A percentile compares a stretch with the other conserved stretches of the same genome.
Evolutionary conservation across 2,329 filamentous ascomycete genomes (phyloP).

Genomic region (Onygenales sp.): DNA sequence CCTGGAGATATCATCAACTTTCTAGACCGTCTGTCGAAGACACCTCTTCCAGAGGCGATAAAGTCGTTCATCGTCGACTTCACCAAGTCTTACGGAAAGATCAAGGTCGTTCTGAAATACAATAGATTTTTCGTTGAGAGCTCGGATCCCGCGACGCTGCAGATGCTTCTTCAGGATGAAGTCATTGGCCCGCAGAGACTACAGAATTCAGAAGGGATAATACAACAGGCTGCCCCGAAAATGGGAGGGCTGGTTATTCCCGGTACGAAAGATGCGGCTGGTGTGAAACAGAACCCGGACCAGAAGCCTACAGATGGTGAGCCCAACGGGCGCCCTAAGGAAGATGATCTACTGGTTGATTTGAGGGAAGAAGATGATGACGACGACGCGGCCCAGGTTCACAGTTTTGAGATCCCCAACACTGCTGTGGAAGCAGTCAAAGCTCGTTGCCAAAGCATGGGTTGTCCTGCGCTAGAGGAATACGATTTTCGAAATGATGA

Average conservation of each 20-base stretch:
- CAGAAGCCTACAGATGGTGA: slow-evolving; percentile 20
- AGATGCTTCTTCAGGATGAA: slow-evolving; percentile 74
- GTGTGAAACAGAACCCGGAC: slow-evolving; percentile 62
- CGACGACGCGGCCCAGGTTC: slow-evolving; percentile 76
- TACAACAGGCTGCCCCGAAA: slow-evolving; percentile 72
- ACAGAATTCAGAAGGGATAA: slow-evolving; percentile 62
- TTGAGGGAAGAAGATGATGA: slow-evolving; percentile 70
- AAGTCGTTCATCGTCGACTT: slow-evolving; percentile 70
- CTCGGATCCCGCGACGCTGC: slow-evolving; percentile 74
- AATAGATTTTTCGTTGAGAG: slow-evolving; percentile 93
- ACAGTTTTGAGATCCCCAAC: slow-evolving; percentile 84
- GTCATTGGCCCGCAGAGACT: slow-evolving; percentile 72
- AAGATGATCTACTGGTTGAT: slow-evolving; percentile 61
- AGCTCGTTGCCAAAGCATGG: slow-evolving; percentile 78
- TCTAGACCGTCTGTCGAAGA: slow-evolving; percentile 82
- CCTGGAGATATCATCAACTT: slow-evolving; percentile 84
- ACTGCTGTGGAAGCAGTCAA: slow-evolving; percentile 77
- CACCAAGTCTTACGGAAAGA: slow-evolving; percentile 87
- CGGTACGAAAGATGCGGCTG: slow-evolving; percentile 86
- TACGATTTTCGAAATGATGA: slow-evolving; percentile 95
- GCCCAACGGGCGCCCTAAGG: slow-evolving; percentile 39
- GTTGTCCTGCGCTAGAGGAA: slow-evolving; percentile 83
- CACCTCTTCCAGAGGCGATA: slow-evolving; percentile 71
- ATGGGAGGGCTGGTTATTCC: slow-evolving; percentile 84
- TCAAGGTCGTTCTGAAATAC: slow-evolving; percentile 88